Evolutionary conservation across 768 basidiomycete genomes (phyloP).

Genomic region (Hericium erinaceus): DNA sequence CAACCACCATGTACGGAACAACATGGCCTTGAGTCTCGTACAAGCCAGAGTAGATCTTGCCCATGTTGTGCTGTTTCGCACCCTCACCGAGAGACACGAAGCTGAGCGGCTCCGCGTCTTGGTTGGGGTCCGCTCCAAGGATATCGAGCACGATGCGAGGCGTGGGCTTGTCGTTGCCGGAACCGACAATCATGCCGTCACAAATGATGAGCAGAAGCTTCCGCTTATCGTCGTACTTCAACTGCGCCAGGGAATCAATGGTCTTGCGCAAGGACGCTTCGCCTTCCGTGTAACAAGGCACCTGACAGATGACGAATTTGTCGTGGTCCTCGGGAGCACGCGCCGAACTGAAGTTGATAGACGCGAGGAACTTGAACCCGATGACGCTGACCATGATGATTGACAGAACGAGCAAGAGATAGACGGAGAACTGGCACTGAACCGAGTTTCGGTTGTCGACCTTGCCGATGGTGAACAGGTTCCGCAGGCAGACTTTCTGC

Average conservation of each 20-base stretch:
- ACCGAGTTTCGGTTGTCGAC: conserved; percentile 88
- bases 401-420: conserved; percentile 84
- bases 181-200: conserved; percentile 97
- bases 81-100: conserved; percentile 94
- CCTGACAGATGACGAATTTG: conserved; percentile 96
- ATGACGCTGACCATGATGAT: conserved; percentile 91
- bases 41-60: conserved; percentile 92
- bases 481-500: conserved; percentile 85
- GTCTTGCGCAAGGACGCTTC: conserved; percentile 75
- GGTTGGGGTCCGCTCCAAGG: conserved; percentile 85
- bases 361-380: conserved; percentile 93
- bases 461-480: conserved; percentile 85
- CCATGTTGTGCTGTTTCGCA: conserved; percentile 95
- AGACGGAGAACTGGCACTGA: conserved; percentile 85
- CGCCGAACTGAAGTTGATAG: conserved; percentile 69
- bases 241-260: conserved; percentile 87
- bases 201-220: conserved; percentile 90
- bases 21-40: conserved; percentile 94
- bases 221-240: conserved; percentile 98
- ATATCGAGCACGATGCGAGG: conserved; percentile 96
- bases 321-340: conserved; percentile 91
- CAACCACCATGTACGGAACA: conserved; percentile 87
- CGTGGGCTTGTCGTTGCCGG: conserved; percentile 92
- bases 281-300: conserved; percentile 98
- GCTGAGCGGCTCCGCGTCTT: conserved; percentile 90